A percentile compares a stretch with the other conserved stretches of the same genome.
These are phyloP conservation scores for Lobosporangium transversale DNA, from an alignment of 192 early-diverging fungal genomes.

Conservation along the genomic window DNA sequence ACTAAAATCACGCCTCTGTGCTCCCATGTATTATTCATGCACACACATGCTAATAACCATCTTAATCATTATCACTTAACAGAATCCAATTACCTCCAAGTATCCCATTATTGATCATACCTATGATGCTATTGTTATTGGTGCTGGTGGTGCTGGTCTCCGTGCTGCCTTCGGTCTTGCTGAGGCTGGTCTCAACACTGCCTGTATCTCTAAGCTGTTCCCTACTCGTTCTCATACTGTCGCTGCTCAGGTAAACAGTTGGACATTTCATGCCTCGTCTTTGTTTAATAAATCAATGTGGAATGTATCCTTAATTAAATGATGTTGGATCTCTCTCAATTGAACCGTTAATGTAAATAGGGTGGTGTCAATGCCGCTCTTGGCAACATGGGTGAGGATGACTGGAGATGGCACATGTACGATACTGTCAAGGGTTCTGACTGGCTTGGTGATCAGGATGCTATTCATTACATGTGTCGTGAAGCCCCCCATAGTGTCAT, in stretches of 20 bases:
- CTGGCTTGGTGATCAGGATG: slow-evolving; percentile 99
- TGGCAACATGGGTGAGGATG: slow-evolving; percentile 99
- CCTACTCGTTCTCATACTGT: slow-evolving; percentile 98
- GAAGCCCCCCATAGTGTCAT: slow-evolving; percentile 96
- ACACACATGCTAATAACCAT: no score
- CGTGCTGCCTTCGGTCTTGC: slow-evolving; percentile 98
- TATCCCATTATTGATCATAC: slow-evolving; percentile 98
- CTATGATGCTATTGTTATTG: slow-evolving; percentile 98
- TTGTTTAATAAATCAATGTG: not conserved
- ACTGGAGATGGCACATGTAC: slow-evolving; percentile 99
- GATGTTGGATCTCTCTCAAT: slow-evolving; percentile 3
- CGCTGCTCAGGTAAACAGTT: slow-evolving; percentile 81
- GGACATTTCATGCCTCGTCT: not conserved
- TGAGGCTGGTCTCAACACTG: slow-evolving; percentile 94
- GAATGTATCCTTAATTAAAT: not conserved
- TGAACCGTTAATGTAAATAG: slow-evolving; percentile 29
- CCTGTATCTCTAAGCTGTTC: slow-evolving; percentile 98
- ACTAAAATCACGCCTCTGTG: not conserved
- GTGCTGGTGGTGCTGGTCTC: slow-evolving; percentile 98
- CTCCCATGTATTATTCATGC: no score
- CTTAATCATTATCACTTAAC: not conserved
- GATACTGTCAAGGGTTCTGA: slow-evolving; percentile 99
- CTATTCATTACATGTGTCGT: slow-evolving; percentile 99
- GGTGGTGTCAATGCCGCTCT: slow-evolving; percentile 99
- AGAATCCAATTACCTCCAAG: slow-evolving; percentile 71